Base-by-base conservation (phyloP, 257 asterid genomes). In the Solanum virginianum region DNA sequence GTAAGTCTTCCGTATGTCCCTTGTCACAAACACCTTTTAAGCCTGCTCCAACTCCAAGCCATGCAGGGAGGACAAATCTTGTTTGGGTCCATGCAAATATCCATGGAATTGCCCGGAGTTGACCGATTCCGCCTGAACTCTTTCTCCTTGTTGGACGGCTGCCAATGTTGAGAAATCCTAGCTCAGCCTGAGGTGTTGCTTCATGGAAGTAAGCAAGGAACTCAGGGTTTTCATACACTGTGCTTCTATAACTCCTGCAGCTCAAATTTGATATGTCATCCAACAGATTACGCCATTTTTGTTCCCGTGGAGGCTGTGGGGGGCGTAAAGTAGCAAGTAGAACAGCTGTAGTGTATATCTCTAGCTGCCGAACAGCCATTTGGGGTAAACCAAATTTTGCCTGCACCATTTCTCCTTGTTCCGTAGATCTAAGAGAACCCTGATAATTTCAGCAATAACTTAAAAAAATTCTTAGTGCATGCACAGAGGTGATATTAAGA, bases 361-460 rank as follows among this genome's bases (percentile, higher is more conserved):
- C 98, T 79, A 96, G 87, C 93, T 96, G 99, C 26, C 98, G 93
- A 74, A 95, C 92, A n/a, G 99, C 98, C 87, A 93, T 94, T 80
- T 95, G 95, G 65, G 99, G 98, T 63, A 94, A 90, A 43, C 99
- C 99, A 49, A 96, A 96, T 80, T 96, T 96, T 17, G 99, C 99
- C 85, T 96, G 99, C 88, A 96, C 99, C 99, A 96, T 96, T 92
- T 96, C 99, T 85, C 99, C 99, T 90, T 96, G 99, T 83, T 96
- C 99, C 0, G 98, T 96, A 68, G 98, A 94, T 79, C 99, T 90
- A 6, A 96, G 92, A 24, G 98, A 91, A 47, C 99, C 99, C 99
- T 95, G 92, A 69, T 80, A 57, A 86, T 18, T 83, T 68, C 80
- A 12, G 36, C 54, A 18, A 32, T 2, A 77, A 77, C 51, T 77